Conservation (phyloP, 2,329 filamentous ascomycete genomes). For the Cladorrhinum sp. region DNA sequence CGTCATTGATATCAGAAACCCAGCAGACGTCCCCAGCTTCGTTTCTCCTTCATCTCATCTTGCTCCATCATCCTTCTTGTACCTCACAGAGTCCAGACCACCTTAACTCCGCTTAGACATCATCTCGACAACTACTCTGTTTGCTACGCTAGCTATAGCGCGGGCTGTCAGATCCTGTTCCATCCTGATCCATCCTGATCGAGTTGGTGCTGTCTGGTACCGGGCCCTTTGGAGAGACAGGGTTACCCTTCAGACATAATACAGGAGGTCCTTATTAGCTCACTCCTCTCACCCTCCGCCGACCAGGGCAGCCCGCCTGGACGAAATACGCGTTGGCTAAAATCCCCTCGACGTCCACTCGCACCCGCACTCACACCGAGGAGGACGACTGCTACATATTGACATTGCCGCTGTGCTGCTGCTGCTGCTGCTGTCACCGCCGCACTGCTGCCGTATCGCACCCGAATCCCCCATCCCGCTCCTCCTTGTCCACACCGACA, state of each 20-base stretch:
- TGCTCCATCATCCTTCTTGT: neutral
- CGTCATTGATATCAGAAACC: neutral
- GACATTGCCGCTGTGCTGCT: neutral
- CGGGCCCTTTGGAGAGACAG: constrained; percentile 14
- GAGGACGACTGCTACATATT: constrained; percentile 6
- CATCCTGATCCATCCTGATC: constrained; percentile 6
- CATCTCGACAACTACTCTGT: neutral
- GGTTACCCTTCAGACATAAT: constrained; percentile 16
- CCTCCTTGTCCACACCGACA: constrained; percentile 5
- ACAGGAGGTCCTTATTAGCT: constrained; percentile 14
- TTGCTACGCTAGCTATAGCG: neutral
- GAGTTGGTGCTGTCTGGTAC: constrained; percentile 3
- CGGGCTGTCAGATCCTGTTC: constrained; percentile 10
- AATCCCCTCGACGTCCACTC: constrained; percentile 18
- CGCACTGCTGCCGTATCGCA: neutral
- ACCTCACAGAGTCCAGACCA: neutral
- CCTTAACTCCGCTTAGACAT: neutral
- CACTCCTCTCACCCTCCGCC: constrained; percentile 5
- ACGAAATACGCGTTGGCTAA: constrained; percentile 16
- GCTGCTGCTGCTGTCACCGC: neutral
- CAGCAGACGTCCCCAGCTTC: too few species aligned
- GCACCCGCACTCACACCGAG: constrained; percentile 5
- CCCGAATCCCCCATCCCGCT: neutral
- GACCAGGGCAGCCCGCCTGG: constrained; percentile 12
- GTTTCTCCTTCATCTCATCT: neutral